Conservation (phyloP, 2,329 filamentous ascomycete genomes). For the Venturia asperata region DNA sequence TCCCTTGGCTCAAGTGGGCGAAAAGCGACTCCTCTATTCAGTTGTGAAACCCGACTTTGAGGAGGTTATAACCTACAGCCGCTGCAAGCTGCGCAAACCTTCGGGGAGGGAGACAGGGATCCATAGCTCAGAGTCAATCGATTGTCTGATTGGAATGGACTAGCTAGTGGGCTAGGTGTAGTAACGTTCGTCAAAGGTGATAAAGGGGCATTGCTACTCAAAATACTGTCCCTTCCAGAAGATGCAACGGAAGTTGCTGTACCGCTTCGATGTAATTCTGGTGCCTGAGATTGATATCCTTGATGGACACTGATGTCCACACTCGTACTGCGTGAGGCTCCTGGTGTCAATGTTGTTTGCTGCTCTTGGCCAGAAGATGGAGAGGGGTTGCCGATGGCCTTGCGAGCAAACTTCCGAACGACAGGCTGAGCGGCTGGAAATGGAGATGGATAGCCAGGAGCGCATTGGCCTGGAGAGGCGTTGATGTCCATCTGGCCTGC, state of each 20-base stretch:
- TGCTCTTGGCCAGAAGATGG: background rate
- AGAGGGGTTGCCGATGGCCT: background rate
- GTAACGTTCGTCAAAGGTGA: background rate
- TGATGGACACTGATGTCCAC: background rate
- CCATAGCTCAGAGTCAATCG: background rate
- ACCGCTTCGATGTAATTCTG: background rate
- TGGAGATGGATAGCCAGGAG: background rate
- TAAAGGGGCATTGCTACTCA: background rate
- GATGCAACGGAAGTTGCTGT: background rate
- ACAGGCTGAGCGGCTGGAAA: background rate
- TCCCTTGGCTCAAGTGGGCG: background rate
- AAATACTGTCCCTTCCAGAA: background rate
- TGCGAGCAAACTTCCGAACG: background rate
- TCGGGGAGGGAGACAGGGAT: background rate
- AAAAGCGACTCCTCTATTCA: background rate
- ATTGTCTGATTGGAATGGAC: background rate
- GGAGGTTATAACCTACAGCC: background rate
- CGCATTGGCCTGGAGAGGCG: background rate
- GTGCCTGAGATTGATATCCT: background rate
- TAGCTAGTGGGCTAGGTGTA: background rate
- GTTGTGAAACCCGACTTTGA: background rate
- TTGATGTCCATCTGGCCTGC: background rate
- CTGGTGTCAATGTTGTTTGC: background rate
- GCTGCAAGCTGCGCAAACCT: background rate
- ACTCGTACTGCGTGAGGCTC: background rate